A percentile compares a stretch with the other conserved stretches of the same genome.
phyloP scores from a whole-genome alignment of 139 green algal species.

The Chlamydomonas sphaeroides region DNA sequence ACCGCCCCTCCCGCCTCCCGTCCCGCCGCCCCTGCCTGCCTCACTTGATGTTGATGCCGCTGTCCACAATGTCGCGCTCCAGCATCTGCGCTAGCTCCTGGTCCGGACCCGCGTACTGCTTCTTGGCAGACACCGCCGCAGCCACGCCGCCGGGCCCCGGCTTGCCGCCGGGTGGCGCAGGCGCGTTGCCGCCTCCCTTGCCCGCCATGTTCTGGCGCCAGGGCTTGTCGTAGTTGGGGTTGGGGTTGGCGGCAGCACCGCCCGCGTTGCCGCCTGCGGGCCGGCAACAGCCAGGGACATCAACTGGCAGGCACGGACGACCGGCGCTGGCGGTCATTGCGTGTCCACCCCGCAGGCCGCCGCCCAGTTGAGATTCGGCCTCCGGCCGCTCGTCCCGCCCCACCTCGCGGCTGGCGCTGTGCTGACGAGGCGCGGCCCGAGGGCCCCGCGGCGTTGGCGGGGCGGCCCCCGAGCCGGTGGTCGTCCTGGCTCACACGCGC shows the following conservation, averaged over 20 bases:
- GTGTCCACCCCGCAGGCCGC: no score
- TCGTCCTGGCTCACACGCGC: constrained; percentile 35
- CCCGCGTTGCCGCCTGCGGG: not conserved
- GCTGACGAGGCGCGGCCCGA: constrained; percentile 12
- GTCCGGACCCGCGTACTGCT: constrained; percentile 77
- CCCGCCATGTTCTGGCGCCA: constrained; percentile 31
- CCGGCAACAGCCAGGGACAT: not conserved
- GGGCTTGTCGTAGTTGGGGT: constrained; percentile 30
- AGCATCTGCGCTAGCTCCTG: constrained; percentile 79
- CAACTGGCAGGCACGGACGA: no score
- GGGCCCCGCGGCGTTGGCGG: constrained; percentile 2
- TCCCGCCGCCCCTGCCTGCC: no score
- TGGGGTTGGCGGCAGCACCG: not conserved
- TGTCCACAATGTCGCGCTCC: constrained; percentile 85
- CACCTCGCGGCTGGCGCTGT: constrained; percentile 1
- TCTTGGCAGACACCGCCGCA: not conserved
- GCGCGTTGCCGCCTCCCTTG: constrained; percentile 24
- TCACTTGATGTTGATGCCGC: constrained; percentile 71
- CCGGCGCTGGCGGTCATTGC: no score
- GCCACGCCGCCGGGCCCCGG: not conserved
- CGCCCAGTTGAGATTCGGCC: no score
- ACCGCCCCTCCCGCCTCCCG: no score
- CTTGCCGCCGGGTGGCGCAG: not conserved
- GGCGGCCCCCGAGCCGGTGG: not conserved
- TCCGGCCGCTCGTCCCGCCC: no score